phyloP scores from a whole-genome alignment of 441 rosid genomes.

The Viola pubescens region DNA sequence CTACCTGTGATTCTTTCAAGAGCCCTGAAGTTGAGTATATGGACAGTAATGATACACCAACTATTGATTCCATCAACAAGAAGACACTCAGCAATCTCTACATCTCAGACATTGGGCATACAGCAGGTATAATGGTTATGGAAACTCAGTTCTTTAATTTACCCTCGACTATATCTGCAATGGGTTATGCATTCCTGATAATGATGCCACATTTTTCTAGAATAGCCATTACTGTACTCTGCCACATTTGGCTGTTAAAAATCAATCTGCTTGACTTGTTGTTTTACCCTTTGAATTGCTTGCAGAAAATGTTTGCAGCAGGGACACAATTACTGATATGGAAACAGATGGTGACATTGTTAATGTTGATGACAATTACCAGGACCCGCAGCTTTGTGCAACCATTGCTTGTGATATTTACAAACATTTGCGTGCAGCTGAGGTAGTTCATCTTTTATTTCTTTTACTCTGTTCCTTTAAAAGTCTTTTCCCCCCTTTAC shows the following conservation, averaged over 20 bases:
- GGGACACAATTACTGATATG: conserved; percentile 46
- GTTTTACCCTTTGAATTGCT: neutral
- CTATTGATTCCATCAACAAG: conserved; percentile 51
- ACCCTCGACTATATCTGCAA: too few relatives aligned
- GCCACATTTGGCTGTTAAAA: neutral
- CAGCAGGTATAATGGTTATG: conserved; percentile 31
- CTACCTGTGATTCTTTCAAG: conserved; percentile 66
- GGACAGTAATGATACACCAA: conserved; percentile 38
- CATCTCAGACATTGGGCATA: conserved; percentile 46
- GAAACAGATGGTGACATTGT: conserved; percentile 40
- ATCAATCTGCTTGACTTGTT: neutral
- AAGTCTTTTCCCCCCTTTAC: neutral
- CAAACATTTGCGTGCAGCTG: conserved; percentile 72
- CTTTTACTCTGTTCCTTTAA: neutral
- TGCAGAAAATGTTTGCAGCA: conserved; percentile 53
- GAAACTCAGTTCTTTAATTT: too few relatives aligned
- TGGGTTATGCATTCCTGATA: too few relatives aligned
- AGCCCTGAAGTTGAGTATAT: conserved; percentile 77
- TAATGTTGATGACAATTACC: conserved; percentile 43
- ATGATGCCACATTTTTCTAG: too few relatives aligned
- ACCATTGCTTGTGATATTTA: conserved; percentile 80
- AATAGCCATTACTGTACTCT: too few relatives aligned
- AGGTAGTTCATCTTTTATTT: conserved; percentile 38
- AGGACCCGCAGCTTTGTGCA: conserved; percentile 81
- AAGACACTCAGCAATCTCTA: conserved; percentile 61